Evolutionary conservation across 2,329 filamentous ascomycete species (phyloP), one percentile per base, ranked within the genome.

Genomic region (Colletotrichum ledebouriae): DNA sequence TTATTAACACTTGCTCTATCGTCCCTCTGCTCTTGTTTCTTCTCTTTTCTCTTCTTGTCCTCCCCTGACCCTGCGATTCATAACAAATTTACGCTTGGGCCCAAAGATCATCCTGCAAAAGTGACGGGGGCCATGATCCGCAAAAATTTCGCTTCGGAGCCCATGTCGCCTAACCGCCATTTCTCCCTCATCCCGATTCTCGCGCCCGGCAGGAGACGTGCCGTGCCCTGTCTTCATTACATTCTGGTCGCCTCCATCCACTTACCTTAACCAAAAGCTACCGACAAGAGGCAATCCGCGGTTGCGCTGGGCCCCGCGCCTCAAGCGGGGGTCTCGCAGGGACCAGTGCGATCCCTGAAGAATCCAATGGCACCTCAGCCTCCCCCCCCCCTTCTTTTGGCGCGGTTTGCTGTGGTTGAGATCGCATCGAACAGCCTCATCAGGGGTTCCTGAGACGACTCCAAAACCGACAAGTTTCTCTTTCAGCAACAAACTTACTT

Each of bases 361-460:
- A 6, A 44, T 22, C 22, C 22, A 22, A 44, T 44, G 41, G 2
- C 41, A 37, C 34, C 5, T 6, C 20, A 15, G 11, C 20, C 46
- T 13, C 22, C 22, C 22, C 37, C 37, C 17, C 17, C 17, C 17
- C 17, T 17, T 17, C 17, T 17, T 39, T 13, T 39, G 37, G 37
- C 37, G 10, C 37, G 37, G 37, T 29, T 29, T 6, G 25, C 47
- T 50, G 39, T 20, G 6, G 7, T 22, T 50, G 34, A 42, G 49
- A 64, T 70, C 65, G 55, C 64, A 57, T 70, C 68, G 68, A 70
- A 64, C 68, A 65, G 20, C 68, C 33, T 60, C 65, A 58, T 25
- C 65, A 60, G 59, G 68, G 65, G 60, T 69, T 42, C 59, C 65
- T 70, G 69, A 69, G 65, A 70, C 69, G 50, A 22, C 50, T 70